These are phyloP conservation scores for Eutypella sp. DNA, from an alignment of 2,329 filamentous ascomycete species.

Conservation along the genomic window DNA sequence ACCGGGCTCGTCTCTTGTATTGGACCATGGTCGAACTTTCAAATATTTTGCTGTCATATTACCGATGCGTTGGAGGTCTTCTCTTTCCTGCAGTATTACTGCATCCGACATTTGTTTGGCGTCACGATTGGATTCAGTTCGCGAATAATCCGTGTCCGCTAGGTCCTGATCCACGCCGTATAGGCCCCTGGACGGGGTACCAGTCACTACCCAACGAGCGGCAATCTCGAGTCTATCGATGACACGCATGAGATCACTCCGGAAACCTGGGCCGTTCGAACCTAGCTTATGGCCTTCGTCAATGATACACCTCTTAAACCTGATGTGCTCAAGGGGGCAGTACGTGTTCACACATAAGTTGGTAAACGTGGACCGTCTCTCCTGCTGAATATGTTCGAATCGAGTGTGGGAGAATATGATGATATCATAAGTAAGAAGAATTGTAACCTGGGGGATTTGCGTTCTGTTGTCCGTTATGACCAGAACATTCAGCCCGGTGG, in stretches of 20 bases:
- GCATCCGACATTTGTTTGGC: conserved; percentile 25
- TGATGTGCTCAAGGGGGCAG: conserved; percentile 64
- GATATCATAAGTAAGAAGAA: conserved; percentile 66
- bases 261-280: conserved; percentile 49
- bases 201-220: conserved; percentile 82
- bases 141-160: not conserved
- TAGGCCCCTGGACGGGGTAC: conserved; percentile 80
- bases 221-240: conserved; percentile 57
- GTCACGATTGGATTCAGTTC: not conserved
- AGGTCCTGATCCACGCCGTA: conserved; percentile 59
- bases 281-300: conserved; percentile 89
- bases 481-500: conserved; percentile 59
- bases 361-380: too few species aligned
- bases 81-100: conserved; percentile 42
- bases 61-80: conserved; percentile 63
- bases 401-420: conserved; percentile 70
- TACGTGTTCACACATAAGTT: conserved; percentile 25
- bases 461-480: conserved; percentile 53
- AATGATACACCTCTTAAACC: conserved; percentile 84
- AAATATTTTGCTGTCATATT: conserved; percentile 66
- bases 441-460: conserved; percentile 49
- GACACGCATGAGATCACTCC: conserved; percentile 50
- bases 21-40: conserved; percentile 73
- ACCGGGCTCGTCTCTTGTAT: conserved; percentile 47
- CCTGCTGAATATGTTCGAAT: conserved; percentile 60